Base-by-base conservation (phyloP, 495 filamentous ascomycete species). In the Hypomontagnella monticulosa region DNA sequence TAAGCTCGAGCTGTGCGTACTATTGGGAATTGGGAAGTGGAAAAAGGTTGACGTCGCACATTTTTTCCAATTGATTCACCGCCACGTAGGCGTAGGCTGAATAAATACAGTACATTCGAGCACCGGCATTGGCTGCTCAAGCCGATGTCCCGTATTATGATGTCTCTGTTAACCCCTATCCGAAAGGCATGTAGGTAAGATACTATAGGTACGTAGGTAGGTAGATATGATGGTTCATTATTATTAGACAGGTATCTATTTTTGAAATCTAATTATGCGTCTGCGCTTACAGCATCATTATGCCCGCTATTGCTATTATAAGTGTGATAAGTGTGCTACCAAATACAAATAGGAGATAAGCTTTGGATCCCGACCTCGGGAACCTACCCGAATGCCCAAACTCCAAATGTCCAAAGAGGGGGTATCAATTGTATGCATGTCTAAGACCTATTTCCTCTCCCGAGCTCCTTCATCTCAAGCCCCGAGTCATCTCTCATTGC, bases 401-500 rank as follows among this genome's bases (percentile, higher is more conserved):
- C 66, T 63, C 66, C 60, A 55, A 55, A 62, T 60, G 53, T 34
- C 55, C 19, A 63, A 52, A 48, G 20, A 49, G 59, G 58, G 65
- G 62, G 68, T 69, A 69, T 71, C 65, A 59, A 43, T 38, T 50
- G 41, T 52, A 53, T 42, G 42, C 53, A 3, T 44, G 18, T 67
- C 33, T 58, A 43, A 53, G 18, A 12, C 43, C 50, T 50, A 11
- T 23, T 50, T 52, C 43, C 47, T 61, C 57, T 56, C n/a, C 54
- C 42, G 15, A 74, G 43, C 16, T 56, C 66, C 50, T 59, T 69
- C 71, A 74, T 70, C 57, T 74, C 71, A 36, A 74, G 48, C 12
- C 59, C 57, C 7, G 49, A 44, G 11, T 40, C 57, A 42, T 67
- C 69, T 15, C 52, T 55, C 34, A 53, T 63, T 30, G 69, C 66